These are phyloP conservation scores for Termitomyces sp. DNA, from an alignment of 768 basidiomycete genomes.

Conservation along the genomic window DNA sequence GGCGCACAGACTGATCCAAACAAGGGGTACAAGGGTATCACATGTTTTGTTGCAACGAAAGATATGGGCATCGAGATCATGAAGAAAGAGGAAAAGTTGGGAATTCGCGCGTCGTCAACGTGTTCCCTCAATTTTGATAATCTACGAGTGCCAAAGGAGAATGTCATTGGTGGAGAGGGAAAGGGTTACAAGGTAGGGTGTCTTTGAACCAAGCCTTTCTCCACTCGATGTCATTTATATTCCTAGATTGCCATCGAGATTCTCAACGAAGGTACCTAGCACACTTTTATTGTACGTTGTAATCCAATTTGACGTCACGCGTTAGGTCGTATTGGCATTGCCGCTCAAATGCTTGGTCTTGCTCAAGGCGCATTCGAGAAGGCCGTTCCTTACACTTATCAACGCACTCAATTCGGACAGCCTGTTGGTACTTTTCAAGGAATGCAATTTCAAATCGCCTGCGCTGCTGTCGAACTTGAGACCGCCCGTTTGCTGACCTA, in stretches of 20 bases:
- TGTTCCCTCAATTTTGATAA: slow-evolving; percentile 95
- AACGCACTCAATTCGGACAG: slow-evolving; percentile 92
- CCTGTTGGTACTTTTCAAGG: slow-evolving; percentile 93
- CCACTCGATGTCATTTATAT: neutral
- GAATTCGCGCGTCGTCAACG: slow-evolving; percentile 93
- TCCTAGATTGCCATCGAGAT: slow-evolving; percentile 88
- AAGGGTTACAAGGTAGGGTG: slow-evolving; percentile 76
- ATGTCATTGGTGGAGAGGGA: slow-evolving; percentile 88
- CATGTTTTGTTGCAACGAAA: slow-evolving; percentile 93
- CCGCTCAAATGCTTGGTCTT: slow-evolving; percentile 97
- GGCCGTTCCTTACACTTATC: slow-evolving; percentile 90
- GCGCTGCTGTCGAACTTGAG: slow-evolving; percentile 87
- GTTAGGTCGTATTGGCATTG: slow-evolving; percentile 79
- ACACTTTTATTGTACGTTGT: neutral
- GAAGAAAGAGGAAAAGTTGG: slow-evolving; percentile 98
- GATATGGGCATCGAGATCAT: slow-evolving; percentile 97
- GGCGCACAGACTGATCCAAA: slow-evolving; percentile 67
- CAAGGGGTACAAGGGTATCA: slow-evolving; percentile 98
- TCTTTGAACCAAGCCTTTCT: neutral
- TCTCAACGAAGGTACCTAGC: slow-evolving; percentile 71
- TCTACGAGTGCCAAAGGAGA: slow-evolving; percentile 75
- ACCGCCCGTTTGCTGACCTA: slow-evolving; percentile 88
- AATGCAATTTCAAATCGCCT: slow-evolving; percentile 92
- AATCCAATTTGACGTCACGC: neutral
- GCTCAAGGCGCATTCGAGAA: slow-evolving; percentile 97